Evolutionary conservation across 1,284 basidiomycete species (phyloP), one percentile per base, ranked within the genome.

Genomic region (Cutaneotrichosporon sp.): DNA sequence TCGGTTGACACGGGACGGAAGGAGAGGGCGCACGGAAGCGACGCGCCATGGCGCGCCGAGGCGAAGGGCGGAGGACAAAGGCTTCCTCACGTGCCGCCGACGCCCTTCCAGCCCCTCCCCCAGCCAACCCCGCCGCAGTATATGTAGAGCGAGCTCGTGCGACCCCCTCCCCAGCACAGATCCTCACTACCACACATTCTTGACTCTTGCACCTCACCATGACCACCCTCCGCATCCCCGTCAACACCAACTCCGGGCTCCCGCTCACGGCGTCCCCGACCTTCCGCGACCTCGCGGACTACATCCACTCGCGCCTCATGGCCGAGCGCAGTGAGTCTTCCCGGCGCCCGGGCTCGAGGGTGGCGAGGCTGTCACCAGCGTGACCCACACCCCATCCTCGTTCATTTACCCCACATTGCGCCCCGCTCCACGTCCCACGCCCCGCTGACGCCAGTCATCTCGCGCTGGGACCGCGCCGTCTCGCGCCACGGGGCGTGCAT

Each of bases 381-480:
- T 42, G 38, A n/a, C 18, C 38, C 16, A 16, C 38, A 6, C 16
- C 34, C 13, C 34, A 36, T 36, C 27, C 4, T 24, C 11, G 31
- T 11, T 11, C 31, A 33, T 33, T 33, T 33, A 33, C n/a, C n/a
- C n/a, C n/a, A n/a, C n/a, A n/a, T n/a, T n/a, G 33, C 9, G 6
- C 2, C 10, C 36, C 18, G 18, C 18, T 18, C 18, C 38, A 4
- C 38, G 3, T n/a, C 38, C 29, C 29, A 11, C 18, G 18, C 22
- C 46, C 47, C 11, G 47, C 47, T 50, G 47, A 50, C 47, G 11
- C 27, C 27, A 50, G 47, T 50, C 47, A 50, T 50, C 47, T n/a
- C 25, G 18, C 25, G 14, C 18, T 50, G 47, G 47, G 47, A 50
- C 47, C 47, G 27, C 18, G 47, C 47, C 16, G 47, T 50, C 27